A percentile compares a stretch with the other conserved stretches of the same genome.
Conservation (phyloP, 1,284 basidiomycete species). For the Naganishia albida region DNA sequence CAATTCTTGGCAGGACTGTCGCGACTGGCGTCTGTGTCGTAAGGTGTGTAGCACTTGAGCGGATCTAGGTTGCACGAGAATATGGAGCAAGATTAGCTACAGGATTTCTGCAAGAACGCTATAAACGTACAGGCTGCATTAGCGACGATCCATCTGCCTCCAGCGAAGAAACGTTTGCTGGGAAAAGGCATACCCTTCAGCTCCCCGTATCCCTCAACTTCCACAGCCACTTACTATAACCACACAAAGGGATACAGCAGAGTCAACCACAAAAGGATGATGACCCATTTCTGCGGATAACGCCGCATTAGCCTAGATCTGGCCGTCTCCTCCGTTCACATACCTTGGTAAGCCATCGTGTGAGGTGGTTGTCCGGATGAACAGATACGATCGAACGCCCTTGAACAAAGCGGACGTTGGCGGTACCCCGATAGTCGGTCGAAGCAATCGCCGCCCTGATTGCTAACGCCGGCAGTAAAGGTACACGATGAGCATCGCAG, state of each 20-base stretch:
- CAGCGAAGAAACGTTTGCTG: constrained; percentile 24
- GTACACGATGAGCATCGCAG: not conserved
- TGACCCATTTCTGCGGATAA: constrained; percentile 9
- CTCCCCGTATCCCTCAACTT: not conserved
- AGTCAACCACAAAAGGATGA: constrained; percentile 14
- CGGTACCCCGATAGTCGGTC: constrained; percentile 18
- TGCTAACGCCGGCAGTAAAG: not conserved
- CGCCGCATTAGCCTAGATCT: not conserved
- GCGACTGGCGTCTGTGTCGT: not conserved
- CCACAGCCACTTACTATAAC: constrained; percentile 12
- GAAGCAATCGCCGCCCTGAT: constrained; percentile 24
- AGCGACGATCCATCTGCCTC: constrained; percentile 6
- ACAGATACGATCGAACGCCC: not conserved
- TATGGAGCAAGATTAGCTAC: not conserved
- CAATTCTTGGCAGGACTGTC: not conserved
- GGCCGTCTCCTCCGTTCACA: not conserved
- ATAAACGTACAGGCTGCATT: constrained; percentile 1
- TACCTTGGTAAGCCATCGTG: constrained; percentile 13
- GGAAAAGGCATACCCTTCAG: not conserved
- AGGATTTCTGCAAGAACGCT: too few species aligned
- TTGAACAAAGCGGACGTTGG: not conserved
- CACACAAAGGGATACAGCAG: constrained; percentile 20
- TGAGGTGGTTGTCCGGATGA: constrained; percentile 9
- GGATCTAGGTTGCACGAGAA: not conserved
- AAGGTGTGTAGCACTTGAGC: constrained; percentile 18